Percentiles rank a stretch among this genome's conserved stretches.
Conservation (phyloP, 768 basidiomycete genomes). For the Xerocomus spinulosus region DNA sequence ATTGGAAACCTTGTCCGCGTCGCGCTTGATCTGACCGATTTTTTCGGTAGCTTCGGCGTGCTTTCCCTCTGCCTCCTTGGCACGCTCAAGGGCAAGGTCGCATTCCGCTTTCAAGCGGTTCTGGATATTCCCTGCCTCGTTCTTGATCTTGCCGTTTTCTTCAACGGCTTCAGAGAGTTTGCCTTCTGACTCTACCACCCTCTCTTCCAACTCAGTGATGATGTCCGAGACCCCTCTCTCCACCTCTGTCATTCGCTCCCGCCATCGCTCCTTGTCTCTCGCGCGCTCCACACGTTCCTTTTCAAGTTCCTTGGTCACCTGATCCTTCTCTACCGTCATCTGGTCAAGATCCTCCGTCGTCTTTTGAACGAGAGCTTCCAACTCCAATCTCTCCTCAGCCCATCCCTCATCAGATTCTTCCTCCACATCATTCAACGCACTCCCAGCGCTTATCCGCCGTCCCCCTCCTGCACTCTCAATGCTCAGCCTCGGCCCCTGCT, state of each 20-base stretch:
- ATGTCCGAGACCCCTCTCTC: conserved; percentile 66
- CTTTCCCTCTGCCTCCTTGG: conserved; percentile 13
- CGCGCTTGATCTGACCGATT: conserved; percentile 35
- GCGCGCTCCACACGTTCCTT: conserved; percentile 55
- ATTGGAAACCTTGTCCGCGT: conserved; percentile 41
- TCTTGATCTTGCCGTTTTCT: conserved; percentile 24
- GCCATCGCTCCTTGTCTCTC: conserved; percentile 67
- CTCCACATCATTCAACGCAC: conserved; percentile 52
- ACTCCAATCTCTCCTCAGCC: conserved; percentile 63
- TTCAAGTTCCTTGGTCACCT: conserved; percentile 43
- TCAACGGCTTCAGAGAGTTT: conserved; percentile 37
- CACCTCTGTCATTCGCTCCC: conserved; percentile 65
- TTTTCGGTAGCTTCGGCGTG: background rate
- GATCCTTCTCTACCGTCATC: conserved; percentile 43
- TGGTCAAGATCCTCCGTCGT: conserved; percentile 34
- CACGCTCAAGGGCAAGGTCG: conserved; percentile 16
- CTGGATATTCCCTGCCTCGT: background rate
- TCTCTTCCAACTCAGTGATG: conserved; percentile 58
- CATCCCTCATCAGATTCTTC: conserved; percentile 64
- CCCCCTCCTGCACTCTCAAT: conserved; percentile 32
- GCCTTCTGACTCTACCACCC: conserved; percentile 49
- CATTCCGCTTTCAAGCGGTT: conserved; percentile 1
- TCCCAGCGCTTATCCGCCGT: conserved; percentile 50
- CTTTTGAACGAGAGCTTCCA: conserved; percentile 44
- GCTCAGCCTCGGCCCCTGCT: conserved; percentile 25